Evolutionary conservation across 1,284 basidiomycete species (phyloP).

Genomic region (Porodaedalea pini): DNA sequence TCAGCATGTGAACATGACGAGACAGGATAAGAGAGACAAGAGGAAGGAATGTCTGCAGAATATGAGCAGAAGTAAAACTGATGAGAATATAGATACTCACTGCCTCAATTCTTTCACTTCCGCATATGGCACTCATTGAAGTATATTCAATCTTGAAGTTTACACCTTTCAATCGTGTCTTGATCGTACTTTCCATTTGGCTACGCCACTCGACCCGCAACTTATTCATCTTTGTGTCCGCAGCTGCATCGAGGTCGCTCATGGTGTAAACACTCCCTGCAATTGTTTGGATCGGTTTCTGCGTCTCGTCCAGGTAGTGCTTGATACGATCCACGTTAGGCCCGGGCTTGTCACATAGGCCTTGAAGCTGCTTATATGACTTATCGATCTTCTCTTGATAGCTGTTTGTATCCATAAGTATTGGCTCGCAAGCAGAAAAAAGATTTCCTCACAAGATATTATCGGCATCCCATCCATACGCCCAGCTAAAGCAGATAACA

Average conservation of each 20-base stretch:
- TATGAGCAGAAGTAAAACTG: too few relatives aligned
- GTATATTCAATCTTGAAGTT: constrained; percentile 19
- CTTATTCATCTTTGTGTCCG: constrained; percentile 18
- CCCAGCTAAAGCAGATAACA: constrained; percentile 19
- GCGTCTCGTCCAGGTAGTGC: constrained; percentile 3
- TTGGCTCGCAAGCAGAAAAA: not conserved
- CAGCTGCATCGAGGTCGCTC: constrained; percentile 14
- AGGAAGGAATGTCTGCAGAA: constrained; percentile 17
- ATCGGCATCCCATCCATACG: constrained; percentile 24
- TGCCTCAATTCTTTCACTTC: constrained; percentile 20
- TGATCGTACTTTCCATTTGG: constrained; percentile 15
- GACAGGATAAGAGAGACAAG: constrained; percentile 15
- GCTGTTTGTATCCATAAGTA: not conserved
- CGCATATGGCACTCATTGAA: constrained; percentile 19
- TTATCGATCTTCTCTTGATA: constrained; percentile 5
- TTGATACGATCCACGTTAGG: not conserved
- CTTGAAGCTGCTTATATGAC: not conserved
- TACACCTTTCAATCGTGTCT: constrained; percentile 19
- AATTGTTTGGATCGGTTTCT: constrained; percentile 8
- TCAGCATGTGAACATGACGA: constrained; percentile 18
- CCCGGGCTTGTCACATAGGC: not conserved
- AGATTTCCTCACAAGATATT: constrained; percentile 17
- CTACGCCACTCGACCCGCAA: constrained; percentile 19
- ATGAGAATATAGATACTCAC: constrained; percentile 1
- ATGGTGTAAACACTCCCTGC: constrained; percentile 15